phyloP scores from a whole-genome alignment of 139 green algal genomes.

The Coelastrella sp. region DNA sequence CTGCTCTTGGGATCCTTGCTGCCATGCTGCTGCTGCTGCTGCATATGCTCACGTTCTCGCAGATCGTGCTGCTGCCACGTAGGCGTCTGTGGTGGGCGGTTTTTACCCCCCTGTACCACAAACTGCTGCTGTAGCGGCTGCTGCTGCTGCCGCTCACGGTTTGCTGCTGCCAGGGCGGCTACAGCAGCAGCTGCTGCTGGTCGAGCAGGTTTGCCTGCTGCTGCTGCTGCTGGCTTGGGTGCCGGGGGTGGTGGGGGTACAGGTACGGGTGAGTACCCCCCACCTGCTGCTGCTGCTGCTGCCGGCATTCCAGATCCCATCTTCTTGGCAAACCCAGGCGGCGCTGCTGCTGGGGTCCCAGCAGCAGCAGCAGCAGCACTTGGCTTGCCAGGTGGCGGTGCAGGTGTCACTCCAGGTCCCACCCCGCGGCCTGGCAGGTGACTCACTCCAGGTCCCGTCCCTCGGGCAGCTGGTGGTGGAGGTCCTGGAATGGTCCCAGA shows the following conservation, averaged over 20 bases:
- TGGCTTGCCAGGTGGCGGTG: not conserved
- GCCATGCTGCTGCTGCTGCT: conserved; percentile 2
- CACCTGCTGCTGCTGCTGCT: not conserved
- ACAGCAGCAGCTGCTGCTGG: conserved; percentile 5
- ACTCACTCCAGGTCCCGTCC: not conserved
- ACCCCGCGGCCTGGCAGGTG: not conserved
- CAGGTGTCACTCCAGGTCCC: not conserved
- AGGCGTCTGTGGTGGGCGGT: not conserved
- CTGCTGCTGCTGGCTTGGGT: conserved; percentile 3
- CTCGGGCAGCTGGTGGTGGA: not conserved
- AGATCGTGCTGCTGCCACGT: conserved; percentile 21
- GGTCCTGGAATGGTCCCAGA: not conserved
- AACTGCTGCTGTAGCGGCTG: not conserved
- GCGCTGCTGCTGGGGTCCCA: not conserved
- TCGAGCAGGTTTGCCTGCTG: not conserved
- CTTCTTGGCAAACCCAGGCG: conserved; percentile 1
- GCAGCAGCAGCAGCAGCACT: not conserved
- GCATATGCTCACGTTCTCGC: not conserved
- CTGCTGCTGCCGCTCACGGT: conserved; percentile 3
- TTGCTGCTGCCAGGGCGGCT: not conserved
- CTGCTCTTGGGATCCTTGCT: not conserved
- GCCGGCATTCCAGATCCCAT: not conserved
- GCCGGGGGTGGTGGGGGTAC: not conserved
- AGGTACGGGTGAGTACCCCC: too few relatives aligned
- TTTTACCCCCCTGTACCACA: not conserved